Evolutionary conservation across 2,329 filamentous ascomycete species (phyloP).

Genomic region (Fusarium sp.): DNA sequence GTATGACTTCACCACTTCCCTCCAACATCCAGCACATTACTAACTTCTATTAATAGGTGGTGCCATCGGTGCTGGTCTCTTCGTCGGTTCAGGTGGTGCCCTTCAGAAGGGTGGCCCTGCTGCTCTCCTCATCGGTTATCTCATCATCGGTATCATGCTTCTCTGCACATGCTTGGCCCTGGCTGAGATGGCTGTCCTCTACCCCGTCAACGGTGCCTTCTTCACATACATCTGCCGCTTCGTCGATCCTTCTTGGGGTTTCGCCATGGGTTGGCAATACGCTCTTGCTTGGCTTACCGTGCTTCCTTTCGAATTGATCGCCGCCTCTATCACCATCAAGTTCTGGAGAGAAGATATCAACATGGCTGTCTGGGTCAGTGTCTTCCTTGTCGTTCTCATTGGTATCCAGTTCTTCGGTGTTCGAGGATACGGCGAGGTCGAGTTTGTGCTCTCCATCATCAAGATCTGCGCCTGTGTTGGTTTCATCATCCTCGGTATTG

Average conservation of each 20-base stretch:
- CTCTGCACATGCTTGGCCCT: slow-evolving; percentile 82
- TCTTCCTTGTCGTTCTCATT: slow-evolving; percentile 83
- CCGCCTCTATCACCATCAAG: slow-evolving; percentile 83
- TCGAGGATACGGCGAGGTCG: slow-evolving; percentile 88
- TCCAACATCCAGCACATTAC: not conserved
- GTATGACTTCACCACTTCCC: slow-evolving; percentile 13
- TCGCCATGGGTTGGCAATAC: slow-evolving; percentile 97
- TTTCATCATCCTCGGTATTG: slow-evolving; percentile 82
- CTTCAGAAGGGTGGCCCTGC: slow-evolving; percentile 80
- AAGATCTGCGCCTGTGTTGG: slow-evolving; percentile 77
- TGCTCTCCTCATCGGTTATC: slow-evolving; percentile 82
- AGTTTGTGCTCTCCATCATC: slow-evolving; percentile 87
- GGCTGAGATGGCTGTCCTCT: slow-evolving; percentile 90
- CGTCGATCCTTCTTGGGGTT: slow-evolving; percentile 92
- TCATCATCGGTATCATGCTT: slow-evolving; percentile 41
- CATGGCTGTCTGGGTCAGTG: slow-evolving; percentile 81
- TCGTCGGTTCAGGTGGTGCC: slow-evolving; percentile 83
- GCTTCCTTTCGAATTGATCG: slow-evolving; percentile 86
- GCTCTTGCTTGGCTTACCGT: slow-evolving; percentile 88
- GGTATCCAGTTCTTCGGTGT: slow-evolving; percentile 89
- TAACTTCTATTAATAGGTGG: slow-evolving; percentile 34
- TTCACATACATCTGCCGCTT: slow-evolving; percentile 92
- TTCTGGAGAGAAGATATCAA: slow-evolving; percentile 78
- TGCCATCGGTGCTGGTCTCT: slow-evolving; percentile 78
- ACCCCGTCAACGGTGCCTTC: slow-evolving; percentile 92